Evolutionary conservation across 768 basidiomycete genomes (phyloP).

Genomic region (Mycena alexandri): DNA sequence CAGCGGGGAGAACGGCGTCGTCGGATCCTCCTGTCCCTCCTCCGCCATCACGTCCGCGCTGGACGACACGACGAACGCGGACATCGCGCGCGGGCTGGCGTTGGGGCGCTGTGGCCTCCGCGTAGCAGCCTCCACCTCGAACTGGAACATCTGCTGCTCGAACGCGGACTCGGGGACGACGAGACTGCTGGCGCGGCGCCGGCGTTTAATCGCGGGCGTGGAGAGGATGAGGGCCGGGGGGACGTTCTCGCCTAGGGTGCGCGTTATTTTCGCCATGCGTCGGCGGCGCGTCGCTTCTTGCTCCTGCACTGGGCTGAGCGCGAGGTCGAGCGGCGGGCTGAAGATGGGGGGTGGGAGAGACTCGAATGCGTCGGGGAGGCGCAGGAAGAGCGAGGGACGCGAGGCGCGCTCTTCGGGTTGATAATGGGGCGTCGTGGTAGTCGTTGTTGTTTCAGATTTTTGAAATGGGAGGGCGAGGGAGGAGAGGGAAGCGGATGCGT

Average conservation of each 20-base stretch:
- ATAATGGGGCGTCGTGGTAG: too few relatives aligned
- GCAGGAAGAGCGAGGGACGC: slow-evolving; percentile 30
- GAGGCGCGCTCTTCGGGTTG: too few relatives aligned
- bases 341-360: slow-evolving; percentile 15
- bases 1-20: slow-evolving; percentile 2
- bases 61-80: neutral
- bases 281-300: slow-evolving; percentile 45
- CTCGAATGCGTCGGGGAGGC: slow-evolving; percentile 23
- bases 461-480: slow-evolving; percentile 27
- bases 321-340: slow-evolving; percentile 37
- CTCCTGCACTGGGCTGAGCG: slow-evolving; percentile 19
- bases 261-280: slow-evolving; percentile 58
- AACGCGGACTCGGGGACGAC: slow-evolving; percentile 26
- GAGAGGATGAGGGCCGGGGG: slow-evolving; percentile 55
- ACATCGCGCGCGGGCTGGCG: slow-evolving; percentile 5
- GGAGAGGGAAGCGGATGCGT: slow-evolving; percentile 23
- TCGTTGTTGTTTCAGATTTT: slow-evolving; percentile 7
- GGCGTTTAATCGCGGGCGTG: slow-evolving; percentile 9
- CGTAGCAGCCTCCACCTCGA: neutral
- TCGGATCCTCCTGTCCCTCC: neutral
- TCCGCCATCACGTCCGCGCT: neutral
- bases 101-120: neutral
- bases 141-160: slow-evolving; percentile 27
- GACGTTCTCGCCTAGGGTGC: slow-evolving; percentile 60
- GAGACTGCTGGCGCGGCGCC: slow-evolving; percentile 30